These are phyloP conservation scores for Cajanus cajan DNA, from an alignment of 306 rosid genomes.

Conservation along the genomic window DNA sequence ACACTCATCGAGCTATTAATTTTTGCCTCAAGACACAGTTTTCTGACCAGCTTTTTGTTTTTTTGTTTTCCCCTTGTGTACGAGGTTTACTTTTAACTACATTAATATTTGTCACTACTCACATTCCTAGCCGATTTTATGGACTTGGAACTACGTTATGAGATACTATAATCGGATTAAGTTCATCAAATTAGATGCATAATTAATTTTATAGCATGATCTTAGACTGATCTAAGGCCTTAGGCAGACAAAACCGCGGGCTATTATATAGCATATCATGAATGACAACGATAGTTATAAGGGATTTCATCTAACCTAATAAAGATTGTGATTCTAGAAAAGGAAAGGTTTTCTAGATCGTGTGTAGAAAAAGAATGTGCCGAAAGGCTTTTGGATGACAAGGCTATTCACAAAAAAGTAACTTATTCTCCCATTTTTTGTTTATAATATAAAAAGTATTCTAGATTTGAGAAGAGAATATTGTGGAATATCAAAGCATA, in stretches of 20 bases:
- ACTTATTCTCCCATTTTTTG: background rate
- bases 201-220: background rate
- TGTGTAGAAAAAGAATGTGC: background rate
- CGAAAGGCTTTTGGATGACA: constrained; percentile 16
- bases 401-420: background rate
- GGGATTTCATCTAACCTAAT: background rate
- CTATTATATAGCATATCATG: background rate
- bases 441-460: background rate
- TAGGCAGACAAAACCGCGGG: background rate
- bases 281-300: constrained; percentile 14
- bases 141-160: background rate
- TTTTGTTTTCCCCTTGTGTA: background rate
- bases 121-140: background rate
- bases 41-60: background rate
- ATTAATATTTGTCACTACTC: background rate
- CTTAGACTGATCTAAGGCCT: background rate
- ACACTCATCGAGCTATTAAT: background rate
- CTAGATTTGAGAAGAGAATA: background rate
- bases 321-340: constrained; percentile 2
- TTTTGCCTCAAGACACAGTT: background rate
- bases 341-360: background rate
- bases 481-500: background rate
- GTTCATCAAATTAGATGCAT: background rate
- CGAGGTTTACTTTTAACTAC: background rate
- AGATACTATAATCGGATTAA: background rate